A percentile compares a stretch with the other conserved stretches of the same genome.
phyloP scores from a whole-genome alignment of 2,329 filamentous ascomycete genomes.

The Whalleya microplaca region DNA sequence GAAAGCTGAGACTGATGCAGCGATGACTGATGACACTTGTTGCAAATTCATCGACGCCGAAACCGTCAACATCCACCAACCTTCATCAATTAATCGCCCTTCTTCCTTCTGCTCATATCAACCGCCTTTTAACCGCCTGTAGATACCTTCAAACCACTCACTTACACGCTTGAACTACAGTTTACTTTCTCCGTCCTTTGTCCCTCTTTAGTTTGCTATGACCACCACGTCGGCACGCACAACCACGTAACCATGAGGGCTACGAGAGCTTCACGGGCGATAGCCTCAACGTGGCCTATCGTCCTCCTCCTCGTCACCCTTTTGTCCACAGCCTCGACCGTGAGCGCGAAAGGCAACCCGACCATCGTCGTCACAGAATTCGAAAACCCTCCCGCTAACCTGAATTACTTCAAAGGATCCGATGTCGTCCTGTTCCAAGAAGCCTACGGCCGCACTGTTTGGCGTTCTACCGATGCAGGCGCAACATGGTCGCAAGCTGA shows the following conservation, averaged over 20 bases:
- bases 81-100: neutral
- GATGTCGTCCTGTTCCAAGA: conserved; percentile 81
- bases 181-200: neutral
- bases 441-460: conserved; percentile 64
- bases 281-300: conserved; percentile 46
- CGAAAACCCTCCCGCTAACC: conserved; percentile 65
- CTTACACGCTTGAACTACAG: too few species aligned
- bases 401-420: conserved; percentile 92
- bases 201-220: conserved; percentile 40
- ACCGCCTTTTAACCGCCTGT: neutral
- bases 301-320: conserved; percentile 41
- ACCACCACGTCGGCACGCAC: conserved; percentile 43
- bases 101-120: neutral
- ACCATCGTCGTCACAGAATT: conserved; percentile 68
- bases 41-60: neutral
- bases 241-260: conserved; percentile 57
- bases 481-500: conserved; percentile 71
- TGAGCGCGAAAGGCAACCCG: conserved; percentile 65
- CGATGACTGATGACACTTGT: conserved; percentile 21
- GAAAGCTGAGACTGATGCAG: conserved; percentile 23
- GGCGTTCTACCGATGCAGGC: conserved; percentile 81
- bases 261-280: conserved; percentile 49
- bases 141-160: neutral
- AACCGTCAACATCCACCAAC: conserved; percentile 1
- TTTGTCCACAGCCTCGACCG: conserved; percentile 35